A percentile compares a stretch with the other conserved stretches of the same genome.
phyloP scores from a whole-genome alignment of 1,284 basidiomycete genomes.

The Grifola frondosa region DNA sequence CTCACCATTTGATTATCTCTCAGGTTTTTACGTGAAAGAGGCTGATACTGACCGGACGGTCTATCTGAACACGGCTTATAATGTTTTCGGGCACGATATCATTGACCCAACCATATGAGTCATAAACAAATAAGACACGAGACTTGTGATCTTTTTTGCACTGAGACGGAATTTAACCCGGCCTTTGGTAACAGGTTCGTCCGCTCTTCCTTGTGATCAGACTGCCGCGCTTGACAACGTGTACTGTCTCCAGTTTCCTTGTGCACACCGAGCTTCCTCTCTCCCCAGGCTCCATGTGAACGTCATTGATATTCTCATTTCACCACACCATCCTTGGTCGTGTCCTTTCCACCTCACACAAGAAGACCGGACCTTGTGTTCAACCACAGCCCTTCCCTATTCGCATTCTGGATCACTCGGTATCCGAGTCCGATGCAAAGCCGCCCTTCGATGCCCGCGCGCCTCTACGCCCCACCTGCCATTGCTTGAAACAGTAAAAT shows the following conservation, averaged over 20 bases:
- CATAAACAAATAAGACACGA: conserved; percentile 57
- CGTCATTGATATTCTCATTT: conserved; percentile 71
- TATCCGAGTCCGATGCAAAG: conserved; percentile 50
- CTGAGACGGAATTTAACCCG: too few species aligned
- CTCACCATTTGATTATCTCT: background rate
- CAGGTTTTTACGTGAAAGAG: conserved; percentile 44
- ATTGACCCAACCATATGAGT: conserved; percentile 62
- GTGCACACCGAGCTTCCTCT: conserved; percentile 5
- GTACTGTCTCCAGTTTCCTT: conserved; percentile 2
- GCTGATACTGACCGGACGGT: conserved; percentile 54
- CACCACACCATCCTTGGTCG: conserved; percentile 59
- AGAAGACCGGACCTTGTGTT: conserved; percentile 60
- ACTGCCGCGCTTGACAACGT: too few species aligned
- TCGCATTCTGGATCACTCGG: conserved; percentile 79
- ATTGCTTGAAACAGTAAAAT: conserved; percentile 47
- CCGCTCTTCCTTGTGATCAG: too few species aligned
- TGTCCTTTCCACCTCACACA: conserved; percentile 46
- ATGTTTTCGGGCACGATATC: conserved; percentile 74
- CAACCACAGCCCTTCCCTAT: conserved; percentile 64
- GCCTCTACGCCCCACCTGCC: conserved; percentile 53
- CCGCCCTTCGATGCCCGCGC: conserved; percentile 77
- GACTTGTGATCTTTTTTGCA: conserved; percentile 46
- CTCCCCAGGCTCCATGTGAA: conserved; percentile 65
- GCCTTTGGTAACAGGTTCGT: too few species aligned
- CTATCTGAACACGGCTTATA: conserved; percentile 53